phyloP scores from a whole-genome alignment of 306 rosid genomes.

The Dryas drummondii region DNA sequence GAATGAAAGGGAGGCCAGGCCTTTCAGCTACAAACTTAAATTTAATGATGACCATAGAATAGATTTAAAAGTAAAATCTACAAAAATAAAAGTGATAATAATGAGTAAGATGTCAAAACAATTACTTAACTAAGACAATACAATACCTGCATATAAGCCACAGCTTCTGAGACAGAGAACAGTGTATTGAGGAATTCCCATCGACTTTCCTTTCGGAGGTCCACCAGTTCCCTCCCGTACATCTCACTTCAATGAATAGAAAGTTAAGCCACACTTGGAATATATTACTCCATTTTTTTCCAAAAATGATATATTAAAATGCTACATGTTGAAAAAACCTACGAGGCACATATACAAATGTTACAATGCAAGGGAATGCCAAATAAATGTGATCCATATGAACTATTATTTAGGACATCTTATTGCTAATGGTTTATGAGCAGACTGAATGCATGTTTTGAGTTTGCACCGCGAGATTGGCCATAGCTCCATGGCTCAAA shows the following conservation, averaged over 20 bases:
- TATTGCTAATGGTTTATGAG: not conserved
- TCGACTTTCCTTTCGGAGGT: slow-evolving; percentile 79
- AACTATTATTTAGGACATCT: not conserved
- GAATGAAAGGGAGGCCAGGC: no score
- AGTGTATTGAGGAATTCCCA: slow-evolving; percentile 97
- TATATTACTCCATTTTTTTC: slow-evolving; percentile 31
- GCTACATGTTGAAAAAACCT: slow-evolving; percentile 15
- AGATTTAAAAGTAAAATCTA: not conserved
- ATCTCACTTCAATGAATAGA: slow-evolving; percentile 80
- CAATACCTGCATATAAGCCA: slow-evolving; percentile 96
- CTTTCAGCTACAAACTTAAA: no score
- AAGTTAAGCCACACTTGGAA: slow-evolving; percentile 49
- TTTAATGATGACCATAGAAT: no score
- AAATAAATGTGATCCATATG: slow-evolving; percentile 6
- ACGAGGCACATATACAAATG: slow-evolving; percentile 8
- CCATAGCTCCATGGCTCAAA: slow-evolving; percentile 11
- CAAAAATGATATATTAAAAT: slow-evolving; percentile 4
- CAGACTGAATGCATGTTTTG: not conserved
- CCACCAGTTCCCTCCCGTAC: slow-evolving; percentile 97
- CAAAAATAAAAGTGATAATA: not conserved
- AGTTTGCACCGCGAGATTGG: slow-evolving; percentile 8
- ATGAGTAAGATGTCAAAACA: not conserved
- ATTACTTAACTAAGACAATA: not conserved
- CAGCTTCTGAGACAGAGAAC: slow-evolving; percentile 97
- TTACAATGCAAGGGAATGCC: slow-evolving; percentile 14